phyloP scores from a whole-genome alignment of 2,329 filamentous ascomycete species.

The Amauroascus niger region DNA sequence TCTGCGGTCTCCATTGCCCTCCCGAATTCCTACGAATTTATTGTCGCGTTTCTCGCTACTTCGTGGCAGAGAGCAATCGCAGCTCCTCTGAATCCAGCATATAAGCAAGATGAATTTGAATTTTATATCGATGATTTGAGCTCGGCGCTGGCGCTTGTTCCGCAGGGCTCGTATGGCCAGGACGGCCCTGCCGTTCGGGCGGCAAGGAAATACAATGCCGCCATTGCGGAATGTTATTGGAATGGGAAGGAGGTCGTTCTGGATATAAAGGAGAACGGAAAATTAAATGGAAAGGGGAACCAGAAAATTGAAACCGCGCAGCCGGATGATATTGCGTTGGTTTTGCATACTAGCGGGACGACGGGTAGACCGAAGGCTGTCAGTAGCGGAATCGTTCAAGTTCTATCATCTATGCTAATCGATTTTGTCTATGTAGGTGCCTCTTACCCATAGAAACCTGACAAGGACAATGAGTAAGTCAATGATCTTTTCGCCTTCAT shows the following conservation, averaged over 20 bases:
- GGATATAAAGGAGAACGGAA: slow-evolving; percentile 67
- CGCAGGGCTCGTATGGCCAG: slow-evolving; percentile 56
- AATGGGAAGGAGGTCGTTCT: slow-evolving; percentile 60
- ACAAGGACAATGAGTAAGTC: slow-evolving; percentile 64
- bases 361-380: slow-evolving; percentile 78
- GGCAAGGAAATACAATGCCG: slow-evolving; percentile 67
- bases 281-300: slow-evolving; percentile 46
- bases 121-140: slow-evolving; percentile 85
- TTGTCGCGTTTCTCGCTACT: slow-evolving; percentile 74
- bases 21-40: slow-evolving; percentile 78
- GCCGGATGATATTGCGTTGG: slow-evolving; percentile 70
- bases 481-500: neutral
- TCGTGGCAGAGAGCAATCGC: slow-evolving; percentile 78
- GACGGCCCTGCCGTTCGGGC: slow-evolving; percentile 64
- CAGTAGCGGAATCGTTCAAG: slow-evolving; percentile 22
- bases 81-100: slow-evolving; percentile 76
- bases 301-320: slow-evolving; percentile 47
- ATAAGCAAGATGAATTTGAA: slow-evolving; percentile 84
- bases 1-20: slow-evolving; percentile 74
- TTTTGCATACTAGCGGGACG: slow-evolving; percentile 75
- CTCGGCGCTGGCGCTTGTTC: slow-evolving; percentile 67
- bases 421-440: slow-evolving; percentile 47
- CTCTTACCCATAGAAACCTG: slow-evolving; percentile 70
- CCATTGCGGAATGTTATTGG: slow-evolving; percentile 82
- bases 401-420: slow-evolving; percentile 2